Percentiles rank a stretch among this genome's conserved stretches.
Evolutionary conservation across 1,284 basidiomycete genomes (phyloP).

Genomic region (Thelephora terrestris): DNA sequence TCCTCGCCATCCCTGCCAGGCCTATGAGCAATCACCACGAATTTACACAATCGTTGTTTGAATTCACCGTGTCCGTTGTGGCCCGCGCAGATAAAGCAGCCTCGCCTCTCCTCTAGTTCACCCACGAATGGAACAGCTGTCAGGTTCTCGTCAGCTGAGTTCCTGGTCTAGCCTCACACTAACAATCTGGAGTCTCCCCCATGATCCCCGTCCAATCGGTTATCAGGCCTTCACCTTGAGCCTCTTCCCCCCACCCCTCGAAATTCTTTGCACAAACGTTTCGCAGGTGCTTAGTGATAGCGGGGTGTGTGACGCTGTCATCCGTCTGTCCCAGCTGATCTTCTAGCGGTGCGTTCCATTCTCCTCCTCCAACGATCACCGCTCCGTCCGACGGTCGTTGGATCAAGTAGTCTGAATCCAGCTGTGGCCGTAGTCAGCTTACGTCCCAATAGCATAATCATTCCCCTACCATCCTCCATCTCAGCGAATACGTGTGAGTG

Average conservation of each 20-base stretch:
- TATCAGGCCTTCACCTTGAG: slow-evolving; percentile 16
- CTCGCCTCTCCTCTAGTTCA: slow-evolving; percentile 16
- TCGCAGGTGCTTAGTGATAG: slow-evolving; percentile 12
- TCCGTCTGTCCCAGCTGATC: slow-evolving; percentile 17
- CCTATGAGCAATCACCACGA: slow-evolving; percentile 14
- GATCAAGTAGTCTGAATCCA: slow-evolving; percentile 19
- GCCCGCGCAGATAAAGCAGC: slow-evolving; percentile 18
- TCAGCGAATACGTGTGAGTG: slow-evolving; percentile 12
- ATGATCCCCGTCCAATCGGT: slow-evolving; percentile 21
- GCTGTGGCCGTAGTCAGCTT: slow-evolving; percentile 6
- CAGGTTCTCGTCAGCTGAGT: no score
- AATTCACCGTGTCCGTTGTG: slow-evolving; percentile 20
- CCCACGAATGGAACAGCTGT: slow-evolving; percentile 20
- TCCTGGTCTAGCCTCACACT: slow-evolving; percentile 1
- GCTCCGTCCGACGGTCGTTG: slow-evolving; percentile 20
- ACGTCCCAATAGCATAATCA: background rate
- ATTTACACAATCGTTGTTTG: slow-evolving; percentile 14
- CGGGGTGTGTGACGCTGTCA: slow-evolving; percentile 15
- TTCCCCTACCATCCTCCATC: slow-evolving; percentile 2
- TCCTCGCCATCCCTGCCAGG: slow-evolving; percentile 16
- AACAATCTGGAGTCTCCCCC: slow-evolving; percentile 16
- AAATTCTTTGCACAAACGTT: background rate
- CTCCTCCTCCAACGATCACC: slow-evolving; percentile 19
- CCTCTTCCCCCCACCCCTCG: slow-evolving; percentile 14
- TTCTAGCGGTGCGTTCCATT: slow-evolving; percentile 12